Conservation (phyloP, 1,284 basidiomycete genomes). For the Ceraceosorus guamensis region DNA sequence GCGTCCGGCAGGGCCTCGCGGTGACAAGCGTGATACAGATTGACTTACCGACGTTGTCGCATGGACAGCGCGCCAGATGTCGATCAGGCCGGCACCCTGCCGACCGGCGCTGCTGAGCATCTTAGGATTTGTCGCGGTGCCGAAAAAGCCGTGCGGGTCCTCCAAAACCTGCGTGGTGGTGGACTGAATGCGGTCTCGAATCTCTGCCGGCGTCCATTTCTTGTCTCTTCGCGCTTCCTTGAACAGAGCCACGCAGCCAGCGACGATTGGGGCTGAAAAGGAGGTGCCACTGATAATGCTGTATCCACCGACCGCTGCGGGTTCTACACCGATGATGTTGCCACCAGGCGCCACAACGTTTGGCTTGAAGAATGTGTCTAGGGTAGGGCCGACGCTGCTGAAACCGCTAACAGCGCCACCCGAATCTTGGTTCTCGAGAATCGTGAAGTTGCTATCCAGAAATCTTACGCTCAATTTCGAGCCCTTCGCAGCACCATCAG, state of each 20-base stretch:
- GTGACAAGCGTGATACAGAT: too few species aligned
- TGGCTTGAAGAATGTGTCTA: conserved; percentile 60
- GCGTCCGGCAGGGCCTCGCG: too few species aligned
- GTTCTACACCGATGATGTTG: conserved; percentile 47
- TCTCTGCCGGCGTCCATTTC: neutral
- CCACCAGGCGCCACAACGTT: conserved; percentile 59
- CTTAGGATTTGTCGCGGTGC: conserved; percentile 55
- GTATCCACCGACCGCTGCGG: conserved; percentile 47
- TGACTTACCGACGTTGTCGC: conserved; percentile 52
- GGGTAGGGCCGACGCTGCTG: conserved; percentile 58
- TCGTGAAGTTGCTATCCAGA: conserved; percentile 51
- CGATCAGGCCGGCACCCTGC: conserved; percentile 62
- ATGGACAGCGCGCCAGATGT: conserved; percentile 60
- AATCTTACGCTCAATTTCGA: conserved; percentile 54
- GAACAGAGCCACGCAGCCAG: conserved; percentile 53
- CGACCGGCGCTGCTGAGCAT: conserved; percentile 51
- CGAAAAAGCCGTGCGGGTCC: conserved; percentile 55
- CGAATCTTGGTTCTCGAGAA: conserved; percentile 50
- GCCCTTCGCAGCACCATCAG: conserved; percentile 51
- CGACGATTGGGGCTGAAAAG: conserved; percentile 52
- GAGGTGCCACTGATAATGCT: conserved; percentile 52
- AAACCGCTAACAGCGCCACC: conserved; percentile 60
- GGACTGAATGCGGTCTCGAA: neutral
- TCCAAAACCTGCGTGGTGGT: neutral
- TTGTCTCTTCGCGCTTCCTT: neutral